Percentiles rank a stretch among this genome's conserved stretches.
phyloP scores from a whole-genome alignment of 2,329 filamentous ascomycete genomes.

The Sporothrix phasma region DNA sequence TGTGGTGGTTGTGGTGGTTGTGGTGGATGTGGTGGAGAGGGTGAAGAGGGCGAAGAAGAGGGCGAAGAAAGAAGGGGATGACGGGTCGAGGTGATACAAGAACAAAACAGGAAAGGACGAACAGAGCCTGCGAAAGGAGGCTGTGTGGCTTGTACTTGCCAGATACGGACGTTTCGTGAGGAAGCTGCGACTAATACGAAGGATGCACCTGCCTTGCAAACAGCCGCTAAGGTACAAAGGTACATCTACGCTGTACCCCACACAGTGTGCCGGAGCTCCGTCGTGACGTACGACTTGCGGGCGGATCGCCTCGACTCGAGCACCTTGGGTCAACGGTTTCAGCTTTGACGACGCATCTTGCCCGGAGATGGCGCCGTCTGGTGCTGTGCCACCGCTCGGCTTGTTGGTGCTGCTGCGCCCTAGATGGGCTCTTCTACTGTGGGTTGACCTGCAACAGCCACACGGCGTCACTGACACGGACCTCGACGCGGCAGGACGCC shows the following conservation, averaged over 20 bases:
- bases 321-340: too few relatives aligned
- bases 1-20: not conserved
- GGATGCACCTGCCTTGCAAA: constrained; percentile 7
- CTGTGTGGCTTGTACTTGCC: not conserved
- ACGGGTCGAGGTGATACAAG: not conserved
- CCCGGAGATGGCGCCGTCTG: too few relatives aligned
- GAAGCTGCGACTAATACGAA: constrained; percentile 6
- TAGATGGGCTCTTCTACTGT: too few relatives aligned
- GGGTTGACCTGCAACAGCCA: too few relatives aligned
- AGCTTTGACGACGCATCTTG: too few relatives aligned
- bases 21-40: not conserved
- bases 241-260: too few relatives aligned
- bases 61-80: not conserved
- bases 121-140: not conserved
- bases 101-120: not conserved
- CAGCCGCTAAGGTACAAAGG: too few relatives aligned
- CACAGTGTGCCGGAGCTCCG: not conserved
- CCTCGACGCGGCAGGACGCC: too few relatives aligned
- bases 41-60: not conserved
- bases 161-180: not conserved
- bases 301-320: constrained; percentile 1
- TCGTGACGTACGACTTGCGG: constrained; percentile 2
- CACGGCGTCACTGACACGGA: too few relatives aligned
- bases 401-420: not conserved
- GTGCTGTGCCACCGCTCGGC: not conserved